Evolutionary conservation across 2,329 filamentous ascomycete genomes (phyloP).

Genomic region (Aspergillus sp.): DNA sequence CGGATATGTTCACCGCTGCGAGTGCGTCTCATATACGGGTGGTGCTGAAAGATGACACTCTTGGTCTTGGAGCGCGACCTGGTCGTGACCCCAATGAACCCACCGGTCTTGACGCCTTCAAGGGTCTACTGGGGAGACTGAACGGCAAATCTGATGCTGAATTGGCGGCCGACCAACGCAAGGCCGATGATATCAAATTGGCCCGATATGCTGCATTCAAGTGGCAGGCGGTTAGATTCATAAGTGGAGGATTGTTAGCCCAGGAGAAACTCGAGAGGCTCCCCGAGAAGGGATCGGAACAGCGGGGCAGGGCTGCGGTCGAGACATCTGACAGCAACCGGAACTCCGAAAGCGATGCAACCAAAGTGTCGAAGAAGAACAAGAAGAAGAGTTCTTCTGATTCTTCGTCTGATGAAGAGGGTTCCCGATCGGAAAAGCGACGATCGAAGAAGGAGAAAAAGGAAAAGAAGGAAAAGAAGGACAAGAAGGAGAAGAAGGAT

Average conservation of each 20-base stretch:
- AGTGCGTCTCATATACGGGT: constrained; percentile 85
- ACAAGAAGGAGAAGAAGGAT: constrained; percentile 29
- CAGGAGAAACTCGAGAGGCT: constrained; percentile 54
- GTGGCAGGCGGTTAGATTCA: constrained; percentile 80
- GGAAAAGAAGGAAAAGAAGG: constrained; percentile 19
- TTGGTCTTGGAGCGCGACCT: constrained; percentile 80
- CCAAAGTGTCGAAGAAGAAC: too few species aligned
- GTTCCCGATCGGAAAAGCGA: background rate
- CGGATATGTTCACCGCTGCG: constrained; percentile 73
- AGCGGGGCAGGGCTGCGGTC: too few species aligned
- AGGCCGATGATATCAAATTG: constrained; percentile 68
- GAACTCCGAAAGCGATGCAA: background rate
- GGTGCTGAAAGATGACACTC: constrained; percentile 81
- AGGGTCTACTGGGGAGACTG: constrained; percentile 79
- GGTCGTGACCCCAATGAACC: constrained; percentile 68
- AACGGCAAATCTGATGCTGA: constrained; percentile 82
- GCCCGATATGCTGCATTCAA: constrained; percentile 71
- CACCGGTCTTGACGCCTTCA: constrained; percentile 83
- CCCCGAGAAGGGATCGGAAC: constrained; percentile 14
- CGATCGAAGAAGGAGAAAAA: constrained; percentile 13
- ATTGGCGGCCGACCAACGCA: constrained; percentile 67
- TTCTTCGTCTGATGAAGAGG: background rate
- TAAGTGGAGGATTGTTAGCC: constrained; percentile 74
- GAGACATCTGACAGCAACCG: background rate
- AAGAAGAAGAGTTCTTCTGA: too few species aligned